Percentiles rank a stretch among this genome's conserved stretches.
phyloP scores from a whole-genome alignment of 1,284 basidiomycete species.

The Phylloboletellus chloephorus region DNA sequence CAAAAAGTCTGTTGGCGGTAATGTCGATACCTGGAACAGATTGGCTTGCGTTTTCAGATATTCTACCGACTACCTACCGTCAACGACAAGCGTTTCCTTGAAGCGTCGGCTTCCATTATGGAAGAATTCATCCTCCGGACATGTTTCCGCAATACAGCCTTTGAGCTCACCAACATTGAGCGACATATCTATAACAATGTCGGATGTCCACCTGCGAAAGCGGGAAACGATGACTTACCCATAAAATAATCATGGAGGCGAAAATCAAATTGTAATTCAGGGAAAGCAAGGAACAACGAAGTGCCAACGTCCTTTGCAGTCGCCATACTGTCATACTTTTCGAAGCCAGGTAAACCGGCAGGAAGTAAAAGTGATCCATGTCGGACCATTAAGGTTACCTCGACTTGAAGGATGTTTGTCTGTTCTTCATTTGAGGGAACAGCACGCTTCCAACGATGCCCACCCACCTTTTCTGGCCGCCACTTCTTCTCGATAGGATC shows the following conservation, averaged over 20 bases:
- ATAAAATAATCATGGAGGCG: slow-evolving; percentile 81
- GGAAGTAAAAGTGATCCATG: slow-evolving; percentile 62
- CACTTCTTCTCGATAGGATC: slow-evolving; percentile 80
- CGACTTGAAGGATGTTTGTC: slow-evolving; percentile 79
- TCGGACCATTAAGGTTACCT: slow-evolving; percentile 53
- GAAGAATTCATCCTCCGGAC: slow-evolving; percentile 43
- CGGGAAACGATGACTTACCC: slow-evolving; percentile 48
- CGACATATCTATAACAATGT: slow-evolving; percentile 59
- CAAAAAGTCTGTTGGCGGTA: slow-evolving; percentile 80
- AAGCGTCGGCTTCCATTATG: slow-evolving; percentile 17
- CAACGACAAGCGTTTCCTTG: slow-evolving; percentile 51
- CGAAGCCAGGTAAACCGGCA: slow-evolving; percentile 71
- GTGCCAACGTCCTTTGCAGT: slow-evolving; percentile 42
- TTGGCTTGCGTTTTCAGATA: slow-evolving; percentile 14
- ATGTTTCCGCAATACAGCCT: slow-evolving; percentile 46
- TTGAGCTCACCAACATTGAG: slow-evolving; percentile 63
- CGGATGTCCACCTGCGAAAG: not conserved
- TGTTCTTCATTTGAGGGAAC: slow-evolving; percentile 30
- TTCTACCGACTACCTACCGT: slow-evolving; percentile 42
- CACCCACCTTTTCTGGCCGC: slow-evolving; percentile 62
- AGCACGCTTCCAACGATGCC: not conserved
- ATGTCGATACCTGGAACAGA: slow-evolving; percentile 64
- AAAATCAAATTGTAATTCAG: slow-evolving; percentile 70
- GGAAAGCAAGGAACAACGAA: slow-evolving; percentile 53
- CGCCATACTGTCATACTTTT: slow-evolving; percentile 28